phyloP scores from a whole-genome alignment of 78 protist genomes.

The Guillardia theta region DNA sequence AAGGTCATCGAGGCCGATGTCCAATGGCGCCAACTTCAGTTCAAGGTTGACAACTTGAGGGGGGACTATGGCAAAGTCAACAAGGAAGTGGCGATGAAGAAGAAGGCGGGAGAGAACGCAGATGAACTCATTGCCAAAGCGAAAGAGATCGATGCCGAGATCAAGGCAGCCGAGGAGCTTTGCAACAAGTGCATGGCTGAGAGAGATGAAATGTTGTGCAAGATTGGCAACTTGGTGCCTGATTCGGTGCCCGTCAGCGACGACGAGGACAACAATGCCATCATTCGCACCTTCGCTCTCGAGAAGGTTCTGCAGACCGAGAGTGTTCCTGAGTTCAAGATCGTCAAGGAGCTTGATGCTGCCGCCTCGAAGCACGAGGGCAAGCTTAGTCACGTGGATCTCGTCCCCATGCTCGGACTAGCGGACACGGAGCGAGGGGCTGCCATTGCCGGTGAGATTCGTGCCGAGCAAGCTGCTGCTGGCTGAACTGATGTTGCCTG shows the following conservation, averaged over 20 bases:
- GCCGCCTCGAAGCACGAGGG: constrained; percentile 4
- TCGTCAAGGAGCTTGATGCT: not conserved
- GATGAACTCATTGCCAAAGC: constrained; percentile 20
- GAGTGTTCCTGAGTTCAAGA: not conserved
- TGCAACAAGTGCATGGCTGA: not conserved
- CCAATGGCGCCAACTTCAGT: constrained; percentile 1
- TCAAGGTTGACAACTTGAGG: constrained; percentile 47
- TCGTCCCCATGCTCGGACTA: constrained; percentile 56
- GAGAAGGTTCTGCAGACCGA: not conserved
- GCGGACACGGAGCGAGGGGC: constrained; percentile 56
- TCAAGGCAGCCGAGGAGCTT: constrained; percentile 36
- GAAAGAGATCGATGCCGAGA: not conserved
- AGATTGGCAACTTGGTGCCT: constrained; percentile 91
- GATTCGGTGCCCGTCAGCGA: constrained; percentile 79
- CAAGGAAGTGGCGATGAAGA: constrained; percentile 59
- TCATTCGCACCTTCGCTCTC: not conserved
- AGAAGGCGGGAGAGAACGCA: constrained; percentile 51
- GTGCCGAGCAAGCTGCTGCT: not conserved
- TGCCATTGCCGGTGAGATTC: not conserved
- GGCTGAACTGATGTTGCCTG: not conserved
- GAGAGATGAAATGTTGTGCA: constrained; percentile 22
- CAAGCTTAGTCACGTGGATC: constrained; percentile 72
- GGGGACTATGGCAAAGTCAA: not conserved
- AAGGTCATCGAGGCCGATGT: not conserved
- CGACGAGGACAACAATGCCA: constrained; percentile 75